A percentile compares a stretch with the other conserved stretches of the same genome.
Conservation (phyloP, 2,329 filamentous ascomycete species). For the Fusarium robinianum region DNA sequence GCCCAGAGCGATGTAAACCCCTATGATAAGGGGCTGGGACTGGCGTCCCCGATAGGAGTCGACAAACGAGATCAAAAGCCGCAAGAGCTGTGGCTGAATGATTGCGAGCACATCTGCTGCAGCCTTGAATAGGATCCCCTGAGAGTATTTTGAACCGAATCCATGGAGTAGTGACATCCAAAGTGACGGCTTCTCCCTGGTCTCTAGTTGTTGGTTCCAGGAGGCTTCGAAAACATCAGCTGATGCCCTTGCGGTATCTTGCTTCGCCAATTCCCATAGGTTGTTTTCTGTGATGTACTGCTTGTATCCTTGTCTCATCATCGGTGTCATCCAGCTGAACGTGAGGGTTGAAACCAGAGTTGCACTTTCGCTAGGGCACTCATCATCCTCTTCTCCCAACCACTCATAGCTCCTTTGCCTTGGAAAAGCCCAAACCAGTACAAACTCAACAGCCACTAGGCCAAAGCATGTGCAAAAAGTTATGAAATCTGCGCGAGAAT, state of each 20-base stretch:
- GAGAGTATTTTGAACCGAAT: neutral
- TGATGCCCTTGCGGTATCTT: neutral
- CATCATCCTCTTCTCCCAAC: neutral
- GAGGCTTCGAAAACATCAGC: neutral
- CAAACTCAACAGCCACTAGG: no score
- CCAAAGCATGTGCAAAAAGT: no score
- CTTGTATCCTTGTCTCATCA: constrained; percentile 3
- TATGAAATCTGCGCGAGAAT: no score
- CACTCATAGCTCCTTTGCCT: no score
- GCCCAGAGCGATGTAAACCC: constrained; percentile 2
- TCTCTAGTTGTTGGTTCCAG: neutral
- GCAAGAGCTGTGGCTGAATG: constrained; percentile 1
- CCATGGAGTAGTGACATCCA: neutral
- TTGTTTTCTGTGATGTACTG: neutral
- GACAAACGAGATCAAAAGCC: constrained; percentile 1
- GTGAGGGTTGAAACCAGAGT: constrained; percentile 3
- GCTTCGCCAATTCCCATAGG: neutral
- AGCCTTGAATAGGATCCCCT: constrained; percentile 2
- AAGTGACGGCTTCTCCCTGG: neutral
- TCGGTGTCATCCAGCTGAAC: constrained; percentile 5
- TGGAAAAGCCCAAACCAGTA: no score
- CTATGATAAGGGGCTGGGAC: neutral
- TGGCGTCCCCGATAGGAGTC: neutral
- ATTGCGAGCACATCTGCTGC: neutral
- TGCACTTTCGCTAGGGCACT: neutral